Evolutionary conservation across 2,329 filamentous ascomycete species (phyloP), one percentile per base, ranked within the genome.

Genomic region (Scleromitrula shiraiana): DNA sequence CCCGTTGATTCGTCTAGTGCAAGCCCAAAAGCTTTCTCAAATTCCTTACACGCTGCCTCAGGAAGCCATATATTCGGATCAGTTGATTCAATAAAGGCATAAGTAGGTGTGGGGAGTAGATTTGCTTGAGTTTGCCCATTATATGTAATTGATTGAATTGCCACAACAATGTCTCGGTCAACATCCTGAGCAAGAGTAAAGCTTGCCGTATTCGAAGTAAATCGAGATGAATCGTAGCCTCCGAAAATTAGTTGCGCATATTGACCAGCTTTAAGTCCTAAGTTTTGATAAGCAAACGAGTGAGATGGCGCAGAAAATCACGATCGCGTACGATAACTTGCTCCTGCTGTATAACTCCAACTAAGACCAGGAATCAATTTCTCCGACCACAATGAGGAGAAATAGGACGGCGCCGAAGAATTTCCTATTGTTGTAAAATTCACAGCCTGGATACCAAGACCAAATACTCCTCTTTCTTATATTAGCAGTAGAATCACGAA

Each of bases 311-410:
- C 5, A 26, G 35, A 15, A 10, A 27, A 27, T 27, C 26, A 12
- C 30, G 5, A 29, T 37, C 14, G 5, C 62, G 54, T 56, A 66
- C 67, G 65, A 59, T 88, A 88, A 51, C 75, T 74, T 17, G 82
- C 82, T 10, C 85, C 85, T 32, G 84, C 83, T 5, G 85, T 88
- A 62, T 82, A 88, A 46, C 66, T 68, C 67, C 67, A 70, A 49
- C 64, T 68, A 14, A 68, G 41, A 44, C 67, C 68, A 9, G 67
- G 66, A 20, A 68, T 68, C 9, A 60, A 47, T 1, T 61, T 56
- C 15, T 66, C 54, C 6, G 63, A 59, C 52, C 64, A 65, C 4
- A 70, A 53, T 1, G 65, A 62, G n/a, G 63, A 62, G 32, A 69
- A 54, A 27, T 65, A 66, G 2, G 67, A 65, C 0, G 63, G 55